These are phyloP conservation scores for Metrosideros polymorpha DNA, from an alignment of 441 rosid species.

Conservation along the genomic window DNA sequence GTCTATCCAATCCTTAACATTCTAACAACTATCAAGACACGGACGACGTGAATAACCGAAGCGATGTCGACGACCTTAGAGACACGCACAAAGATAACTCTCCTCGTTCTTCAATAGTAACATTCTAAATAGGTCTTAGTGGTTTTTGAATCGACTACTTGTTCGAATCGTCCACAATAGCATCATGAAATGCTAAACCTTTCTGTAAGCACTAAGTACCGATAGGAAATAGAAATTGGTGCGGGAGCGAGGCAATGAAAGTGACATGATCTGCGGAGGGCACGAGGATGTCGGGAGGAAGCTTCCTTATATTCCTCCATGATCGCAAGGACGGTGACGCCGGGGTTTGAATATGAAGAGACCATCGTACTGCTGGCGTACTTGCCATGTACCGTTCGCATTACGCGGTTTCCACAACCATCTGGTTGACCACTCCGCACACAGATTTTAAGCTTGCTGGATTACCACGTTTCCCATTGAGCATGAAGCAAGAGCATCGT, in stretches of 20 bases:
- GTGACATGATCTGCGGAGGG: not conserved
- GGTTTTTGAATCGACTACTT: too few species aligned
- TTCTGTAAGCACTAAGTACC: not conserved
- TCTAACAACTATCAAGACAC: not conserved
- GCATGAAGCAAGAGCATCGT: not conserved
- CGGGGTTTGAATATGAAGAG: not conserved
- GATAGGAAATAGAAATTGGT: not conserved
- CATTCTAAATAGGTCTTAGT: not conserved
- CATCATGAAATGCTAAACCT: not conserved
- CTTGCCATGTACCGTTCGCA: not conserved
- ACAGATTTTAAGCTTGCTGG: not conserved
- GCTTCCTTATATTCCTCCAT: rapidly evolving
- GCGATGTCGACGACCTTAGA: rapidly evolving
- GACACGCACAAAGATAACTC: not conserved
- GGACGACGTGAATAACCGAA: not conserved
- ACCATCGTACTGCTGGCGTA: not conserved
- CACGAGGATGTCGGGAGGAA: not conserved
- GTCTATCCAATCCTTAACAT: not conserved
- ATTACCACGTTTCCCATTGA: not conserved
- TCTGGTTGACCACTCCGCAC: not conserved
- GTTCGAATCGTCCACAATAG: not conserved
- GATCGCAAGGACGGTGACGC: not conserved
- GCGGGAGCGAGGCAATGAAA: not conserved
- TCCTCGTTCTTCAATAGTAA: not conserved
- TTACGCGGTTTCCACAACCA: not conserved